phyloP scores from a whole-genome alignment of 2,329 filamentous ascomycete genomes.

The Botrytis paeoniae region DNA sequence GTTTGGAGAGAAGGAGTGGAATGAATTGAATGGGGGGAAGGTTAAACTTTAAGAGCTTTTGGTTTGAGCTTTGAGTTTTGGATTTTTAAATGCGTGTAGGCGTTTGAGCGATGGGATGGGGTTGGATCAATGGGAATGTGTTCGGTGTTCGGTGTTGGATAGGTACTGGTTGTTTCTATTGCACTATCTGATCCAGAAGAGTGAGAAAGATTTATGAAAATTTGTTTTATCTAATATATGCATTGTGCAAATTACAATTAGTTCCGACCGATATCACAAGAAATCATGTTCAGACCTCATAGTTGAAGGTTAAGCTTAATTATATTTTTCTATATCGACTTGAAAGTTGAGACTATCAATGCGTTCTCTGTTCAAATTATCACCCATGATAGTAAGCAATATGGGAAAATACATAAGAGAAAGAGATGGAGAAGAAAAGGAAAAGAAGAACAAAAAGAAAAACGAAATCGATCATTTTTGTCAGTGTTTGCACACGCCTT shows the following conservation, averaged over 20 bases:
- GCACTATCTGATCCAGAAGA: neutral
- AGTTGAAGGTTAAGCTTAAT: neutral
- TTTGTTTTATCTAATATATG: too few relatives aligned
- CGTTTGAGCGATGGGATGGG: neutral
- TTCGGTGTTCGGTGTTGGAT: neutral
- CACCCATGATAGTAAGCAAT: neutral
- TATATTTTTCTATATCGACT: neutral
- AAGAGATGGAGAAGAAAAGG: neutral
- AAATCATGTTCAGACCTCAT: neutral
- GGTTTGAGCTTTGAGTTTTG: neutral
- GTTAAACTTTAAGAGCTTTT: slow-evolving; percentile 48
- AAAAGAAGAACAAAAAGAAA: neutral
- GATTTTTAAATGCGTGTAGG: neutral
- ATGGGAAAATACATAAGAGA: neutral
- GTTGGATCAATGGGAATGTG: neutral
- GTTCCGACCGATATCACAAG: neutral
- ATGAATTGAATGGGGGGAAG: slow-evolving; percentile 59
- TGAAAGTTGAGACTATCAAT: neutral
- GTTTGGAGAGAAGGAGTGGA: slow-evolving; percentile 69
- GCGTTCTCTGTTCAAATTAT: neutral
- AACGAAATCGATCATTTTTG: neutral
- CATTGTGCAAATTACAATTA: too few relatives aligned
- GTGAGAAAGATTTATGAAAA: neutral
- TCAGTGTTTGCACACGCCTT: neutral
- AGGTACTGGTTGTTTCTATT: neutral